Evolutionary conservation across 768 basidiomycete species (phyloP), one percentile per base, ranked within the genome.

Genomic region (Rhizopogon vesiculosus): DNA sequence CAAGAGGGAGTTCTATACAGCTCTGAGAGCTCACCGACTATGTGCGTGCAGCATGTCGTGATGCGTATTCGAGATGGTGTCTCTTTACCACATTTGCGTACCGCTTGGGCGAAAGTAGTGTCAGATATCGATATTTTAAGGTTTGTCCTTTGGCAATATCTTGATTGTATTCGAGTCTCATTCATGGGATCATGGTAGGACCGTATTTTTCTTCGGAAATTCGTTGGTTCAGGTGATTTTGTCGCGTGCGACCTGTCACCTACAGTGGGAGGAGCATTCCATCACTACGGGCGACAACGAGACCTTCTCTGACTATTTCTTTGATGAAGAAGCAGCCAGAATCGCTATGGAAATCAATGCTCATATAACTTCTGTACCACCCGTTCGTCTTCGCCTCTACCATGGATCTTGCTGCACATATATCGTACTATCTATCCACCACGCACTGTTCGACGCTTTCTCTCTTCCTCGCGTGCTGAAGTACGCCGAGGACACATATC

Each of bases 1-100:
- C 78, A 80, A 56, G 77, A 78, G 63, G 78, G 78, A 19, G 73
- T 80, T 16, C 61, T 80, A 49, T 72, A 74, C 48, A 70, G 74
- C 38, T 75, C 77, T 5, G 68, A 68, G 33, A 67, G 69, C n/a
- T 56, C 65, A 25, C 65, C 69, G 41, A 66, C 68, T 1, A 68
- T 77, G 52, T 79, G 76, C 59, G 75, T 79, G 10, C 78, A 79
- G 51, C 78, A 78, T 58, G 64, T 78, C 40, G 55, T 78, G 3
- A 55, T 78, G 54, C 58, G 61, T 13, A 61, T 72, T 48, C 61
- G 66, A 15, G 50, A 56, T 7, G 54, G 56, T 22, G 57, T 60
- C 0, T 63, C 68, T 9, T 15, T 72, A 0, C 3, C 53, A 5
- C 55, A 52, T 28, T 56, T 78, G 31, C 68, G 58, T 35, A 45